Conservation (phyloP, 805 yeast species). For the Wickerhamomyces mucosus region DNA sequence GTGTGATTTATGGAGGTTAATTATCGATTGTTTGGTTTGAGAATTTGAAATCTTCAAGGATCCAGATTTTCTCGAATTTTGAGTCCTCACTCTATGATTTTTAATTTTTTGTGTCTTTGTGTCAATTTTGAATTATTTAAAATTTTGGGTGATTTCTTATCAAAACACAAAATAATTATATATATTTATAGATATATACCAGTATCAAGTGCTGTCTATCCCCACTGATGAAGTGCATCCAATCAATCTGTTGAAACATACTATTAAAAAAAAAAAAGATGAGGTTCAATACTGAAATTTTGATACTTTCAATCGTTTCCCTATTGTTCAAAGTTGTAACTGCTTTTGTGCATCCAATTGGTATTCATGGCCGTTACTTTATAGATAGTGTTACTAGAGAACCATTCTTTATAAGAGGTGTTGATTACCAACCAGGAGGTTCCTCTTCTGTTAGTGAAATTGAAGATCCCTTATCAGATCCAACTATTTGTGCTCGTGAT, state of each 20-base stretch:
- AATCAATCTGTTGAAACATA: background rate
- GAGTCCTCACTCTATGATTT: too few relatives aligned
- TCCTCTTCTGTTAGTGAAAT: conserved; percentile 56
- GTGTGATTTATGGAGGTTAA: background rate
- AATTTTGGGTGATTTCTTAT: background rate
- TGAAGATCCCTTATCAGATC: conserved; percentile 71
- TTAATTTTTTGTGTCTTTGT: background rate
- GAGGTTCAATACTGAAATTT: conserved; percentile 1
- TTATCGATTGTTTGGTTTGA: background rate
- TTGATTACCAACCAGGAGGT: conserved; percentile 96
- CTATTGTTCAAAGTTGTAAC: background rate
- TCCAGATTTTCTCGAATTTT: too few relatives aligned
- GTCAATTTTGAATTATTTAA: background rate
- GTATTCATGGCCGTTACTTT: conserved; percentile 60
- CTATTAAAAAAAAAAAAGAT: background rate
- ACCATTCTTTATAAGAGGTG: conserved; percentile 77
- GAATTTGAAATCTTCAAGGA: background rate
- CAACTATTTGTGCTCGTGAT: conserved; percentile 70
- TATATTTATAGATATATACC: background rate
- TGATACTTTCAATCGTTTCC: background rate
- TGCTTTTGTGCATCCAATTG: conserved; percentile 53
- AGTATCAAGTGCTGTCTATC: background rate
- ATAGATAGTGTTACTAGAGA: conserved; percentile 64
- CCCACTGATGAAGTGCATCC: background rate
- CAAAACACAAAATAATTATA: background rate